Evolutionary conservation across 306 rosid species (phyloP).

Genomic region (Fragaria ananassa): DNA sequence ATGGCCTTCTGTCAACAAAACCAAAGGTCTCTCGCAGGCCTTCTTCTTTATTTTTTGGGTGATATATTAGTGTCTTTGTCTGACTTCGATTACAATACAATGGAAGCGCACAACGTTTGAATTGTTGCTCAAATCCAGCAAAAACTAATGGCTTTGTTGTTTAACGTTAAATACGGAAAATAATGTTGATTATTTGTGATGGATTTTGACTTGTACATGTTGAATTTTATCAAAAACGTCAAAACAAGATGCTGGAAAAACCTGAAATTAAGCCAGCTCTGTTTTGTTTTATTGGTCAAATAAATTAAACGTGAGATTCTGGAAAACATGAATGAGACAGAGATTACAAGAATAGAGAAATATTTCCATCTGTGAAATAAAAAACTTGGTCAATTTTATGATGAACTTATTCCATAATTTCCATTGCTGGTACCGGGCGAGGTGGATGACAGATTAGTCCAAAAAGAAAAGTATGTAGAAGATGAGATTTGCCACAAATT

Average conservation of each 20-base stretch:
- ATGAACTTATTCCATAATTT: not conserved
- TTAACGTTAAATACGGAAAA: not conserved
- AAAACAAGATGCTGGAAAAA: conserved; percentile 9
- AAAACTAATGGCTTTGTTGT: not conserved
- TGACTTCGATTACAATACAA: not conserved
- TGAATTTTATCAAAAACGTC: not conserved
- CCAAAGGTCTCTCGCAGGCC: conserved; percentile 2
- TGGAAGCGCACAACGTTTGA: not conserved
- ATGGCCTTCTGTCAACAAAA: conserved; percentile 1
- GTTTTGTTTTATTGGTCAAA: not conserved
- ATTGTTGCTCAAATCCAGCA: not conserved
- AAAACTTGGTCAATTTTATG: not conserved
- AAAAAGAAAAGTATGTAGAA: not conserved
- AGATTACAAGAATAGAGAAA: no score
- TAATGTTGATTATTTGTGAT: not conserved
- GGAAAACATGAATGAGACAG: not conserved
- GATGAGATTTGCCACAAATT: not conserved
- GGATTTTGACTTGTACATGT: not conserved
- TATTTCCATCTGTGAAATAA: not conserved
- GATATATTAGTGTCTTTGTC: not conserved
- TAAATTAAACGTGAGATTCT: not conserved
- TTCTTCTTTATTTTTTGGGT: no score
- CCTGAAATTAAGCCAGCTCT: not conserved
- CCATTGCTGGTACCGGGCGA: not conserved
- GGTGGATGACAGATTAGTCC: not conserved